Base-by-base conservation (phyloP, 371 early-diverging fungal genomes). In the Rhizopus arrhizus region DNA sequence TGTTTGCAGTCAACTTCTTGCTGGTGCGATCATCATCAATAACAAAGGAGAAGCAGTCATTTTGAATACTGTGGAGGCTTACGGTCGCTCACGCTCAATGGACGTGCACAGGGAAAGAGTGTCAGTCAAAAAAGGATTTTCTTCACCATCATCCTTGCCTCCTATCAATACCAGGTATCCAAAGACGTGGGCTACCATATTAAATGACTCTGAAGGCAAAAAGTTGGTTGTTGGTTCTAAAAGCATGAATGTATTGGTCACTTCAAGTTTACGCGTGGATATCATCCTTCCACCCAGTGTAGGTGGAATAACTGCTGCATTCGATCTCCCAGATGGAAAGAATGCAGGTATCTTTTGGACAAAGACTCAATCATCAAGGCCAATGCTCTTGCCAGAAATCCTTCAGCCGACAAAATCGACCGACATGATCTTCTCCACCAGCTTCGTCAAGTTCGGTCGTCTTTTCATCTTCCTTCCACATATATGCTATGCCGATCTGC, bases 1-100 rank as follows among this genome's bases (percentile, higher is more conserved):
- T 56, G 63, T 58, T 5, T 70, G 66, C 32, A 59, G 58, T 31
- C 63, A 62, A 56, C 29, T 61, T 29, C 61, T 70, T 43, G 63
- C 53, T 38, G 63, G 63, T 53, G 53, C 63, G 32, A 57, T 70
- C 51, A 48, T 61, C 53, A 50, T 65, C 28, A 63, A 65, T 45
- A 58, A 53, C 29, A 65, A 45, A 11, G 56, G 56, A n/a, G 59
- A 69, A 31, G 59, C 62, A 5, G 53, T 62, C 13, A 51, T 62
- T 56, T 41, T 41, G 31, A 65, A 70, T 34, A 65, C 59, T 29
- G 53, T 47, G 54, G 56, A 49, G 52, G 63, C 35, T 38, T 60
- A 60, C 13, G 47, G 47, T 12, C 53, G 61, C 12, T 48, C 35
- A 28, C 53, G 61, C 5, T 15, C 52, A 9, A 46, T 58, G 59